phyloP scores from a whole-genome alignment of 306 rosid species.

The Pterocarpus santalinus region DNA sequence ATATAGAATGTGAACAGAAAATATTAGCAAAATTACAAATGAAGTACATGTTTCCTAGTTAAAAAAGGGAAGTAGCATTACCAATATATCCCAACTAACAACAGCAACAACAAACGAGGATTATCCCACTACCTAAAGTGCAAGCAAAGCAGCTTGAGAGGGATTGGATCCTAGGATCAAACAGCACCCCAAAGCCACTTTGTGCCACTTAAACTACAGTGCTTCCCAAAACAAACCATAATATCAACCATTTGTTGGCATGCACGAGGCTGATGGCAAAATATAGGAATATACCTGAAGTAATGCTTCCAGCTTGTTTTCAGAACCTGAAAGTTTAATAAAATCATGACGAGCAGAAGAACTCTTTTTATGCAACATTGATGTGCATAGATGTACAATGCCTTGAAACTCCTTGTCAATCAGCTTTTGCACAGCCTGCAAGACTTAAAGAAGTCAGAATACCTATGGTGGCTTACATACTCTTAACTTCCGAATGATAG shows the following conservation, averaged over 20 bases:
- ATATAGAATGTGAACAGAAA: slow-evolving; percentile 22
- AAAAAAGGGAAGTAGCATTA: slow-evolving; percentile 2
- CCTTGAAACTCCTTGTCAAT: slow-evolving; percentile 94
- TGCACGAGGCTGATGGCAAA: slow-evolving; percentile 25
- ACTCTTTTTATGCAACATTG: slow-evolving; percentile 81
- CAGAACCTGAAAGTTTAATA: slow-evolving; percentile 86
- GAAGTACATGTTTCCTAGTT: neutral
- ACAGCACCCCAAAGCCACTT: slow-evolving; percentile 3
- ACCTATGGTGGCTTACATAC: neutral
- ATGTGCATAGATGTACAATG: slow-evolving; percentile 87
- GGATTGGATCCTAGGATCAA: neutral
- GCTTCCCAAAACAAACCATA: slow-evolving; percentile 32
- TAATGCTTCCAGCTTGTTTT: slow-evolving; percentile 93
- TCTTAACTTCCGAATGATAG: neutral
- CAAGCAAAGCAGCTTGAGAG: slow-evolving; percentile 19
- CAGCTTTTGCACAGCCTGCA: slow-evolving; percentile 91
- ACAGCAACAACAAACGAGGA: slow-evolving; percentile 7
- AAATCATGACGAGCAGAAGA: slow-evolving; percentile 97
- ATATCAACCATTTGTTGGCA: slow-evolving; percentile 12
- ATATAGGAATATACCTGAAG: slow-evolving; percentile 65
- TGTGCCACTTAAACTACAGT: slow-evolving; percentile 11
- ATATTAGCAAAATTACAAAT: slow-evolving; percentile 32
- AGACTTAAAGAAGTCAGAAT: slow-evolving; percentile 46
- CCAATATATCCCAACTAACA: slow-evolving; percentile 12
- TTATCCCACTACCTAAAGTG: neutral